Evolutionary conservation across 306 rosid species (phyloP), one percentile per base, ranked within the genome.

Genomic region (Rosa multiflora): DNA sequence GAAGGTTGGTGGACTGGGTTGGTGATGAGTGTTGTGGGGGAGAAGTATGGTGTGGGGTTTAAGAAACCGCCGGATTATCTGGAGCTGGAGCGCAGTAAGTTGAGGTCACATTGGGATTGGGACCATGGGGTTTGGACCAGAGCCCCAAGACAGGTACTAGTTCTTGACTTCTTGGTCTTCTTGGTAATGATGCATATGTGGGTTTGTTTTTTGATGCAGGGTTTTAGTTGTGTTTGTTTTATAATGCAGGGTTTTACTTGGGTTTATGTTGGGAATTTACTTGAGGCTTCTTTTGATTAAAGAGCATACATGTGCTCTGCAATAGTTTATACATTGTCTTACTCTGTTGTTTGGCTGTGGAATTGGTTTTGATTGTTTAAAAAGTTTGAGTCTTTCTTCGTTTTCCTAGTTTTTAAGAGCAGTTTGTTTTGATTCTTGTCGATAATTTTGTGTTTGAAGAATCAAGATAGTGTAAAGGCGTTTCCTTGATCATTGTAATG

Each of bases 1-100:
- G 80, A 81, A n/a, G 49, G 11, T 8, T 81, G 83, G 83, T 75
- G 83, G 83, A 20, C 71, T 5, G 83, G 83, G 20, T 47, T 80
- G 14, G 76, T 81, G n/a, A 70, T 55, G 53, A 43, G 21, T 15
- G 49, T 75, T 42, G 64, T 56, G 4, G 75, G 8, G 51, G 47
- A 58, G 3, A 58, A 18, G 43, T 75, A 75, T 35, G 51, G 40
- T 12, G 83, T 81, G 37, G 79, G 74, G 23, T 81, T 81, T 52
- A 37, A 40, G 42, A 0, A 32, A n/a, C 83, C 83, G 35, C 83
- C 75, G 15, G 83, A 81, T 68, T 35, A 68, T 63, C 35, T 29
- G 26, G 71, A 5, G 72, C 7, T 67, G 0, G 29, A 21, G 52
- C 55, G 80, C 9, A 10, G 62, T 2, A 17, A 37, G 13, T 6